These are phyloP conservation scores for Blastobotrys elegans DNA, from an alignment of 1,139 yeast species.

Conservation along the genomic window DNA sequence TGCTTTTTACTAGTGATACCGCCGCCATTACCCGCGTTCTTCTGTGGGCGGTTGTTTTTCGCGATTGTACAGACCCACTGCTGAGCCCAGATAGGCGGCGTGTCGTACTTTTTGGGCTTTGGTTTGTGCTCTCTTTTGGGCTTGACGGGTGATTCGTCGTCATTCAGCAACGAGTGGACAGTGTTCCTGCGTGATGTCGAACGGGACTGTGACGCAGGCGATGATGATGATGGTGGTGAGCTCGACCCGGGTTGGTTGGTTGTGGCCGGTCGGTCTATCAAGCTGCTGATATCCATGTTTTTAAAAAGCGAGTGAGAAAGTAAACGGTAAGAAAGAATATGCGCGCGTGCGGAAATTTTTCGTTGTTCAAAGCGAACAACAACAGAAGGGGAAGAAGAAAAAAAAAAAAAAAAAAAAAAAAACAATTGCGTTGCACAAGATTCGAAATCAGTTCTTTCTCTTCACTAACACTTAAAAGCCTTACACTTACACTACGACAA, in stretches of 20 bases:
- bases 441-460: too few relatives aligned
- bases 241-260: not conserved
- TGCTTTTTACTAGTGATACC: not conserved
- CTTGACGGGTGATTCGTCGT: conserved; percentile 18
- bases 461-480: too few relatives aligned
- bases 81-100: conserved; percentile 81
- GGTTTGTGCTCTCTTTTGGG: conserved; percentile 16
- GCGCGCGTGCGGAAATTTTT: too few relatives aligned
- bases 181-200: conserved; percentile 24
- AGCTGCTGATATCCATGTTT: conserved; percentile 8
- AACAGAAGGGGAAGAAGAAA: not conserved
- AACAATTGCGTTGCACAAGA: too few relatives aligned
- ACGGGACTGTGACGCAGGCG: conserved; percentile 1
- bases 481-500: too few relatives aligned
- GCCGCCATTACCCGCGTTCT: too few relatives aligned
- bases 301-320: not conserved
- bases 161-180: conserved; percentile 28
- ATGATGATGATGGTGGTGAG: conserved; percentile 6
- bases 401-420: not conserved
- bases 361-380: too few relatives aligned
- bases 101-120: conserved; percentile 60
- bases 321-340: too few relatives aligned
- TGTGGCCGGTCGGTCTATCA: conserved; percentile 5
- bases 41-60: not conserved
- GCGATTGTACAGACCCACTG: conserved; percentile 42